These are phyloP conservation scores for Acanthamoeba castellanii DNA, from an alignment of 208 protist genomes.

Conservation along the genomic window DNA sequence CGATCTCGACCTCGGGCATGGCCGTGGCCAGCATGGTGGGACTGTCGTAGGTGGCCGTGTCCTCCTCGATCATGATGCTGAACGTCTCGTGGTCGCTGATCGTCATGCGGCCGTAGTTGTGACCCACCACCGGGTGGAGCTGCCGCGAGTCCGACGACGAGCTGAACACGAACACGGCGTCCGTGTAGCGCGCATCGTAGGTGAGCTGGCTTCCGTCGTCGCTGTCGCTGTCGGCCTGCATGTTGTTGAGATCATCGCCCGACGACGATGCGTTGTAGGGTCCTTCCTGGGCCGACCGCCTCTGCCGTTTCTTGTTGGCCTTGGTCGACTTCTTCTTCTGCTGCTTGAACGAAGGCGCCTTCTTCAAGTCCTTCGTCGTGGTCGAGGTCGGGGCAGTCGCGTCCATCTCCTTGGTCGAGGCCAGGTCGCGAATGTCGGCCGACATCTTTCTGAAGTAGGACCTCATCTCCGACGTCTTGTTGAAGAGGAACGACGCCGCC, in stretches of 20 bases:
- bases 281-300: neutral
- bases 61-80: constrained; percentile 43
- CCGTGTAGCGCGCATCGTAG: neutral
- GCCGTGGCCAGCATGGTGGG: neutral
- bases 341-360: neutral
- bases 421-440: constrained; percentile 8
- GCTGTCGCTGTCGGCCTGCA: neutral
- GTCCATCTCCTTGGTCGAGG: neutral
- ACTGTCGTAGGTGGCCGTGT: constrained; percentile 12
- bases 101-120: neutral
- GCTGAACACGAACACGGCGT: neutral
- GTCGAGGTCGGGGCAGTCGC: neutral
- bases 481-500: constrained; percentile 21
- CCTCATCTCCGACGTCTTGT: neutral
- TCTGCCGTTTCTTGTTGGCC: neutral
- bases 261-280: neutral
- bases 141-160: neutral
- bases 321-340: neutral
- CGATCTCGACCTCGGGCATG: constrained; percentile 7
- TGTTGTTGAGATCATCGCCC: neutral
- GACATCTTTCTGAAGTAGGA: constrained; percentile 27
- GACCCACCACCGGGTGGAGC: neutral
- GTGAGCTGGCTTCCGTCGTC: neutral
- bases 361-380: neutral
- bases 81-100: constrained; percentile 20